A percentile compares a stretch with the other conserved stretches of the same genome.
Evolutionary conservation across 352 stramenopile genomes (phyloP).

Genomic region (Pythium brassicae): DNA sequence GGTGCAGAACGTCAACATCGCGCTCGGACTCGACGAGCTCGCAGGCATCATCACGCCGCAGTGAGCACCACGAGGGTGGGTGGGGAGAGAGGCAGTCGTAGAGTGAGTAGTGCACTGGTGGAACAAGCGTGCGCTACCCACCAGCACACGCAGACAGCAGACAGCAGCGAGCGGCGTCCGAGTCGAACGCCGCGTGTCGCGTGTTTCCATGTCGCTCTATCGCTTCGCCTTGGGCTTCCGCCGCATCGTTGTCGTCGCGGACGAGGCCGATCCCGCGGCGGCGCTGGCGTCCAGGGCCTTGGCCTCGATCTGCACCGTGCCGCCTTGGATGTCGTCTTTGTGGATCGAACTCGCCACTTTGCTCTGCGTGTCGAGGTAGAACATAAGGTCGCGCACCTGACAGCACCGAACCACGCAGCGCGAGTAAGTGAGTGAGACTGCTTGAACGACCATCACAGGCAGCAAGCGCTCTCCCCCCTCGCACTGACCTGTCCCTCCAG

Average conservation of each 20-base stretch:
- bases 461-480: background rate
- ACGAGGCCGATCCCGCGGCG: constrained; percentile 7
- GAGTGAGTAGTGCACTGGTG: background rate
- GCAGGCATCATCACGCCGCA: constrained; percentile 42
- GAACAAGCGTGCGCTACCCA: background rate
- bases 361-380: constrained; percentile 86
- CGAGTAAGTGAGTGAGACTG: background rate
- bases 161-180: background rate
- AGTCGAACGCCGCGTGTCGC: no score
- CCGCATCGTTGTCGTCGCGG: constrained; percentile 4
- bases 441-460: background rate
- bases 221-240: constrained; percentile 20
- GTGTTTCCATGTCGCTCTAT: constrained; percentile 2
- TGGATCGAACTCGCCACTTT: constrained; percentile 79
- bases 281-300: constrained; percentile 15
- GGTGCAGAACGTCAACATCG: constrained; percentile 94
- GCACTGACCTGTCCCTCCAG: constrained; percentile 71
- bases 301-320: constrained; percentile 70
- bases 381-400: constrained; percentile 81
- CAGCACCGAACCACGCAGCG: background rate
- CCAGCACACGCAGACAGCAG: background rate
- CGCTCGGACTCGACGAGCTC: constrained; percentile 88
- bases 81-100: background rate
- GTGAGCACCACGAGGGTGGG: background rate
- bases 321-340: constrained; percentile 78